These are phyloP conservation scores for Chaetomium olivaceum DNA, from an alignment of 2,329 filamentous ascomycete species.

Conservation along the genomic window DNA sequence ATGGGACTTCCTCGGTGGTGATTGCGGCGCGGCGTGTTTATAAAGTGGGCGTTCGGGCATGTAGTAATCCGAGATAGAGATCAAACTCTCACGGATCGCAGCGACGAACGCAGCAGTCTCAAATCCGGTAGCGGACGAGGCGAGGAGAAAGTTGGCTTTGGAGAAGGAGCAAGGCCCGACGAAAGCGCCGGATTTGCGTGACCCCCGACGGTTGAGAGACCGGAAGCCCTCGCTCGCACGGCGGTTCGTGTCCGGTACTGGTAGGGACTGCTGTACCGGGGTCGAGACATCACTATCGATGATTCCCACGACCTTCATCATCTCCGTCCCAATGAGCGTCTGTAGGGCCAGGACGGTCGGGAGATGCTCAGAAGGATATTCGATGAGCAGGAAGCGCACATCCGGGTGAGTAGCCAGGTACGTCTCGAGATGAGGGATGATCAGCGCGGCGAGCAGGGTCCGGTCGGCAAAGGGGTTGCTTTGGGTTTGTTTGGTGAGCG, in stretches of 20 bases:
- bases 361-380: slow-evolving; percentile 59
- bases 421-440: slow-evolving; percentile 61
- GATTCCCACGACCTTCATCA: slow-evolving; percentile 61
- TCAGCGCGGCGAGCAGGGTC: slow-evolving; percentile 55
- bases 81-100: slow-evolving; percentile 52
- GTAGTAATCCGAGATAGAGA: slow-evolving; percentile 50
- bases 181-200: slow-evolving; percentile 2
- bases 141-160: slow-evolving; percentile 59
- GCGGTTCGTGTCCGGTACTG: slow-evolving; percentile 30
- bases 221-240: slow-evolving; percentile 29
- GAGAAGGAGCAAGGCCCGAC: slow-evolving; percentile 41
- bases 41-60: slow-evolving; percentile 39
- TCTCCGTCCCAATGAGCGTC: slow-evolving; percentile 55
- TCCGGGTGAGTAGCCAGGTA: slow-evolving; percentile 56
- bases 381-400: slow-evolving; percentile 58
- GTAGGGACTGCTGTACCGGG: slow-evolving; percentile 31
- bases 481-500: slow-evolving; percentile 50
- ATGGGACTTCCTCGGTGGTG: background rate
- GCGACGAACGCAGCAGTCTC: slow-evolving; percentile 58
- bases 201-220: slow-evolving; percentile 9
- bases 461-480: slow-evolving; percentile 58
- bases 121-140: slow-evolving; percentile 53
- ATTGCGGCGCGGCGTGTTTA: background rate
- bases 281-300: slow-evolving; percentile 45
- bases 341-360: slow-evolving; percentile 59